Evolutionary conservation across 192 early-diverging fungal species (phyloP).

Genomic region (Gigaspora rosea): DNA sequence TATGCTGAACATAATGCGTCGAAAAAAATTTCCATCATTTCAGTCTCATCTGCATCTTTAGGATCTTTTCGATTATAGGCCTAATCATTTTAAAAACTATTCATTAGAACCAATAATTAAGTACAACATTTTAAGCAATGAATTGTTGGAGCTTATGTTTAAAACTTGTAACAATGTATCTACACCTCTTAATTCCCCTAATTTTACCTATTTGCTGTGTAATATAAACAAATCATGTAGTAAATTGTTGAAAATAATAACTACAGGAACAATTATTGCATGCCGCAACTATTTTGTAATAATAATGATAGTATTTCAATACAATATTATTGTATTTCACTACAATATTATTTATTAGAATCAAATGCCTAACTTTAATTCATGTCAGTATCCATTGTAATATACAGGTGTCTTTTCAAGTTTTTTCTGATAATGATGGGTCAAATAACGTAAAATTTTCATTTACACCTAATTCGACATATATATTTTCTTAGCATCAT

Average conservation of each 20-base stretch:
- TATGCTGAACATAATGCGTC: slow-evolving; percentile 77
- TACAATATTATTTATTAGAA: slow-evolving; percentile 84
- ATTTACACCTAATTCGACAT: slow-evolving; percentile 56
- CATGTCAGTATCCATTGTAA: slow-evolving; percentile 76
- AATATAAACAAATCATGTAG: neutral
- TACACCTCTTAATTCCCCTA: slow-evolving; percentile 58
- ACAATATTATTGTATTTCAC: slow-evolving; percentile 83
- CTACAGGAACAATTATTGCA: neutral
- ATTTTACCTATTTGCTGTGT: slow-evolving; percentile 45
- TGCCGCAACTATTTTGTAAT: slow-evolving; percentile 66
- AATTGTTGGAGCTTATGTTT: slow-evolving; percentile 39
- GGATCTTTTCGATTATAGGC: slow-evolving; percentile 73
- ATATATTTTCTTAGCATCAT: neutral
- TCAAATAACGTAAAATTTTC: slow-evolving; percentile 87
- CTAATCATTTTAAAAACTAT: slow-evolving; percentile 10
- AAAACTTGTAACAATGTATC: slow-evolving; percentile 73
- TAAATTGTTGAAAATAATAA: neutral
- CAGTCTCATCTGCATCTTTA: slow-evolving; percentile 79
- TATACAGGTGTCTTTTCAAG: slow-evolving; percentile 64
- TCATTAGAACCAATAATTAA: neutral
- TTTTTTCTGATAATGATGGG: slow-evolving; percentile 59
- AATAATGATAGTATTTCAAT: slow-evolving; percentile 86
- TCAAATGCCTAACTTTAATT: slow-evolving; percentile 67
- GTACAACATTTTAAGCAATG: neutral
- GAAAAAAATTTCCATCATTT: slow-evolving; percentile 92